Conservation (phyloP, 2,329 filamentous ascomycete species). For the Ampelomyces quisqualis region DNA sequence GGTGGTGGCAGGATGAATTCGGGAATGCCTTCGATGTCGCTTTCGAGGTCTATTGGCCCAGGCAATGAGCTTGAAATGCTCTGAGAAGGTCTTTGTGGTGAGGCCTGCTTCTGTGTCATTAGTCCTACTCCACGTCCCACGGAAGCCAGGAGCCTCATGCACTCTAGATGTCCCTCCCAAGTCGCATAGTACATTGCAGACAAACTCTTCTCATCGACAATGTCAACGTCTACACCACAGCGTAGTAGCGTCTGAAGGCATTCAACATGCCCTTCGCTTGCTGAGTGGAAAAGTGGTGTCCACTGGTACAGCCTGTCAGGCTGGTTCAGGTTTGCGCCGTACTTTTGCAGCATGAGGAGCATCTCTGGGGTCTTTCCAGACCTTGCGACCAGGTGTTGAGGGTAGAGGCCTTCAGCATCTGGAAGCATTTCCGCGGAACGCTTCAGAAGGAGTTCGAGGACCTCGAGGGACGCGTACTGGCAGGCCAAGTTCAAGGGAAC, state of each 20-base stretch:
- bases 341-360: slow-evolving; percentile 75
- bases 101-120: slow-evolving; percentile 36
- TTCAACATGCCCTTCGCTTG: slow-evolving; percentile 90
- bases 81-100: slow-evolving; percentile 47
- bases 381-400: slow-evolving; percentile 93
- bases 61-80: slow-evolving; percentile 41
- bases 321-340: slow-evolving; percentile 88
- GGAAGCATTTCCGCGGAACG: slow-evolving; percentile 80
- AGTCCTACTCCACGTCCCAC: slow-evolving; percentile 41
- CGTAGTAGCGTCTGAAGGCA: slow-evolving; percentile 81
- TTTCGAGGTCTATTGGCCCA: slow-evolving; percentile 57
- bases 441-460: slow-evolving; percentile 81
- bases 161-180: slow-evolving; percentile 94
- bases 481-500: slow-evolving; percentile 93
- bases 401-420: slow-evolving; percentile 92
- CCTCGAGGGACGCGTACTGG: slow-evolving; percentile 82
- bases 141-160: slow-evolving; percentile 82
- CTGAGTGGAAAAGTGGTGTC: slow-evolving; percentile 95
- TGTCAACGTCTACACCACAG: slow-evolving; percentile 73
- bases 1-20: slow-evolving; percentile 89
- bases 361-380: slow-evolving; percentile 80
- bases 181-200: slow-evolving; percentile 98
- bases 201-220: slow-evolving; percentile 86
- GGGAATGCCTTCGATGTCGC: slow-evolving; percentile 86
- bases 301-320: slow-evolving; percentile 95